Evolutionary conservation across 306 rosid species (phyloP).

Genomic region (Dryas alaskensis): DNA sequence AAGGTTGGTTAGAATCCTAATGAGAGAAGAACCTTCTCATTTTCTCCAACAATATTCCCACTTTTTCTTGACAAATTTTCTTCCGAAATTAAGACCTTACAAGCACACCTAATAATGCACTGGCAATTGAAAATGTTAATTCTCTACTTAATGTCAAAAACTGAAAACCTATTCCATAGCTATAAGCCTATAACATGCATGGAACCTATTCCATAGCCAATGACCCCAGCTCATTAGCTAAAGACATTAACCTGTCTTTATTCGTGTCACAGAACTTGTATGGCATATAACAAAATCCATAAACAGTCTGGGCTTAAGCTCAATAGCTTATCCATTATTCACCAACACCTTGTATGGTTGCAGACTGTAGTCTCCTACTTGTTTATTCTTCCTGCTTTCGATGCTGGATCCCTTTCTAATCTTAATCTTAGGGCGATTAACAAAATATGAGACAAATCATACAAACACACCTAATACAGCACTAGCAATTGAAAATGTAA

Average conservation of each 20-base stretch:
- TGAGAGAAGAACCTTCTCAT: background rate
- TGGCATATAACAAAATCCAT: background rate
- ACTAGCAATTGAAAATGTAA: no score
- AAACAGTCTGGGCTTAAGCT: background rate
- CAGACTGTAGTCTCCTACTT: constrained; percentile 6
- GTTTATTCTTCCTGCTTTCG: constrained; percentile 21
- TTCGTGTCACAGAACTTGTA: background rate
- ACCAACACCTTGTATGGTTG: background rate
- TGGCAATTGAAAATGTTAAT: background rate
- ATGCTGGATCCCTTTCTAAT: constrained; percentile 28
- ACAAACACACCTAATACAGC: no score
- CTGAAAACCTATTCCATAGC: no score
- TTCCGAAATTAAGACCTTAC: background rate
- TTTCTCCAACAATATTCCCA: constrained; percentile 17
- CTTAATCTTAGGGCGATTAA: constrained; percentile 23
- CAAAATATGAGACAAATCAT: constrained; percentile 5
- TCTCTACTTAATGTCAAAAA: background rate
- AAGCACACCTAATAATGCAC: background rate
- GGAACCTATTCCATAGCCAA: no score
- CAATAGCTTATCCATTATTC: background rate
- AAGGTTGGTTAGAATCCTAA: constrained; percentile 26
- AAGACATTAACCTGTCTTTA: no score
- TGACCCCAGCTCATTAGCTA: no score
- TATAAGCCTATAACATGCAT: no score
- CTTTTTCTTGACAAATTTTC: constrained; percentile 14